phyloP scores from a whole-genome alignment of 106 monocot genomes.

The Iris macrosiphon region DNA sequence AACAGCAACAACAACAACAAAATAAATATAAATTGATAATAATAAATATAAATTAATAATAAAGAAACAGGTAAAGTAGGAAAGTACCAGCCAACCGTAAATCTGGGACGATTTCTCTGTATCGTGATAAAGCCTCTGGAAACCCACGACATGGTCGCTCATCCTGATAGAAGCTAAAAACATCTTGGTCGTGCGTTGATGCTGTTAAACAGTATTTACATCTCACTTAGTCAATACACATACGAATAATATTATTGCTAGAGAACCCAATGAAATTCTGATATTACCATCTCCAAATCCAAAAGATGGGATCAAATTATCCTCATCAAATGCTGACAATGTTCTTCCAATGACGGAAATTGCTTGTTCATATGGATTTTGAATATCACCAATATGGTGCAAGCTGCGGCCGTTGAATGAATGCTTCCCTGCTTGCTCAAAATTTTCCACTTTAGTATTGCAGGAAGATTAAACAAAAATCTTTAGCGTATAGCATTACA shows the following conservation, averaged over 20 bases:
- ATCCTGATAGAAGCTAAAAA: constrained; percentile 62
- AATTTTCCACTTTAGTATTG: background rate
- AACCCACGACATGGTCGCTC: constrained; percentile 60
- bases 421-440: constrained; percentile 46
- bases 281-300: constrained; percentile 92
- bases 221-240: constrained; percentile 8
- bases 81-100: constrained; percentile 52
- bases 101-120: constrained; percentile 55
- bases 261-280: too few species aligned
- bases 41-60: background rate
- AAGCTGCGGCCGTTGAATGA: constrained; percentile 70
- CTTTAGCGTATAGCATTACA: background rate
- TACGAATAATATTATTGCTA: background rate
- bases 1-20: too few species aligned
- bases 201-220: background rate
- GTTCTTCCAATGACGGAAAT: constrained; percentile 88
- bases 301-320: constrained; percentile 90
- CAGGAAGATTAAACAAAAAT: background rate
- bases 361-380: constrained; percentile 91
- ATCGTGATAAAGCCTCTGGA: constrained; percentile 42
- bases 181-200: constrained; percentile 79
- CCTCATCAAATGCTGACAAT: constrained; percentile 82
- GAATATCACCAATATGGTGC: constrained; percentile 61
- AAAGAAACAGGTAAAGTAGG: constrained; percentile 1
- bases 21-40: too few species aligned